A percentile compares a stretch with the other conserved stretches of the same genome.
These are phyloP conservation scores for Fomitopsis pulvina DNA, from an alignment of 768 basidiomycete genomes.

Conservation along the genomic window DNA sequence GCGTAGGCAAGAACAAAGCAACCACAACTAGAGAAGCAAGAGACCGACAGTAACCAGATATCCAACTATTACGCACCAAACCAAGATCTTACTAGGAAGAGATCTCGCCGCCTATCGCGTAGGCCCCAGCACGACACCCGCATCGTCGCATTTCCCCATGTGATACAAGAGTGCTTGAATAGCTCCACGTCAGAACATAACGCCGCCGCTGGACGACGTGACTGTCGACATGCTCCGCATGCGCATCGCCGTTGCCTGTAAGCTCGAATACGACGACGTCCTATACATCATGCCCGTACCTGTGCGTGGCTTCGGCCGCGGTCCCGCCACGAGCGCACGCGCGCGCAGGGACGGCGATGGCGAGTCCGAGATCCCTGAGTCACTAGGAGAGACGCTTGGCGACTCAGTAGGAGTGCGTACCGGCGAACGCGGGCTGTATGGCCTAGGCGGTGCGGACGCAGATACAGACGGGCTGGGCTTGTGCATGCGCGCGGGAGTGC, in stretches of 20 bases:
- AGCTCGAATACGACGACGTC: constrained; percentile 14
- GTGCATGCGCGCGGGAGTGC: background rate
- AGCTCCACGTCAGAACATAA: background rate
- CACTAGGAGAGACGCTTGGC: background rate
- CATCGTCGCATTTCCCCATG: background rate
- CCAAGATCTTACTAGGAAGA: background rate
- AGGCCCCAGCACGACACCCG: background rate
- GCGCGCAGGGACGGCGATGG: constrained; percentile 9
- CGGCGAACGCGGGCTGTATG: background rate
- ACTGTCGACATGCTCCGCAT: constrained; percentile 10
- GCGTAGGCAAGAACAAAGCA: background rate
- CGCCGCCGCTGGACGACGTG: constrained; percentile 4
- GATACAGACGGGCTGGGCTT: background rate
- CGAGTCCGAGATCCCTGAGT: constrained; percentile 1
- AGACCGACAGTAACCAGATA: no score
- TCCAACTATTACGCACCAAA: background rate
- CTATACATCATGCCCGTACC: constrained; percentile 67
- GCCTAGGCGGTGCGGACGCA: constrained; percentile 1
- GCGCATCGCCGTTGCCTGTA: constrained; percentile 10
- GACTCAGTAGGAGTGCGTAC: constrained; percentile 4
- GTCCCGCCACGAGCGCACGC: constrained; percentile 11
- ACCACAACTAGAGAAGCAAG: no score
- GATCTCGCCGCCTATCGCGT: background rate
- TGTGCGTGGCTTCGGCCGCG: constrained; percentile 46
- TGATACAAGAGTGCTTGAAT: background rate